Conservation (phyloP, 2,329 filamentous ascomycete species). For the Penicillium corylophilum region DNA sequence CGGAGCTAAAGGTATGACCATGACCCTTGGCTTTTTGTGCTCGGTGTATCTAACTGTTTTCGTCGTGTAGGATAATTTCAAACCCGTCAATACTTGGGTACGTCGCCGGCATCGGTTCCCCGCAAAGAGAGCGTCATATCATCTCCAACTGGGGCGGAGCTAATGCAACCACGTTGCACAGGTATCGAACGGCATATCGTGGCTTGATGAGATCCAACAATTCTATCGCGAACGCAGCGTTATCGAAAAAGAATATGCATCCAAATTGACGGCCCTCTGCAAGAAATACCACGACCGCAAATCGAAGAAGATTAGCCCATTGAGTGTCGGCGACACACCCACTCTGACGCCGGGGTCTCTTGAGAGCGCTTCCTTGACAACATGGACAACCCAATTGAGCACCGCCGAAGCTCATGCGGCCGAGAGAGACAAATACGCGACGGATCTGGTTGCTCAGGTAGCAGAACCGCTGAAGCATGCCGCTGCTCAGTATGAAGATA, state of each 20-base stretch:
- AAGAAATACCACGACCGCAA: constrained; percentile 99
- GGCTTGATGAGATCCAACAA: constrained; percentile 94
- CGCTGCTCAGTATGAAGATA: constrained; percentile 75
- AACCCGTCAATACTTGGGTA: constrained; percentile 87
- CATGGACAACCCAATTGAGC: constrained; percentile 90
- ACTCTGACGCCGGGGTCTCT: constrained; percentile 91
- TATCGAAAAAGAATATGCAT: constrained; percentile 96
- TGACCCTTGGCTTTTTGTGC: background rate
- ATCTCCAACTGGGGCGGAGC: constrained; percentile 12
- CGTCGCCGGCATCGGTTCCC: constrained; percentile 25
- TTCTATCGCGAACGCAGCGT: constrained; percentile 93
- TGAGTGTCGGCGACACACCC: constrained; percentile 93
- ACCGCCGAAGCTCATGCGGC: constrained; percentile 83
- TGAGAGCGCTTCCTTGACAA: constrained; percentile 94
- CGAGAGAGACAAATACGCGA: constrained; percentile 84
- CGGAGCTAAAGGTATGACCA: constrained; percentile 77
- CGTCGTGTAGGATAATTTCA: constrained; percentile 84
- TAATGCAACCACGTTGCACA: constrained; percentile 32
- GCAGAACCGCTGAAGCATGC: constrained; percentile 83
- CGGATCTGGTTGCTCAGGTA: constrained; percentile 73
- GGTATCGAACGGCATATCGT: constrained; percentile 81
- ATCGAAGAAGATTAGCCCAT: constrained; percentile 76
- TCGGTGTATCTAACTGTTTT: background rate
- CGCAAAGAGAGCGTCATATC: constrained; percentile 11
- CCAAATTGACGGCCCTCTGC: constrained; percentile 80